Evolutionary conservation across 768 basidiomycete species (phyloP).

Genomic region (Suillus paluster): DNA sequence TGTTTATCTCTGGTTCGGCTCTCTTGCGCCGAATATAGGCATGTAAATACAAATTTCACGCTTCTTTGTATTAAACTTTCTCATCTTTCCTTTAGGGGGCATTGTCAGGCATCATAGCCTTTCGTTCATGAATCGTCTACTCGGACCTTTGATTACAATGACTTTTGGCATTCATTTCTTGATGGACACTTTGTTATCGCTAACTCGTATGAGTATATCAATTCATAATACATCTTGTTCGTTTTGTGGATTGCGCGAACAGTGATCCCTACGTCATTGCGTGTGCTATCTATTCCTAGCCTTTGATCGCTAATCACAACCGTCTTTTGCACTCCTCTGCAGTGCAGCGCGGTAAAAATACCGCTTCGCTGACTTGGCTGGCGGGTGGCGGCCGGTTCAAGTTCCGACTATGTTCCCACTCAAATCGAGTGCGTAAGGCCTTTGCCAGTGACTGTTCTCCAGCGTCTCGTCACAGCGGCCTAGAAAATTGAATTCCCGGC

Average conservation of each 20-base stretch:
- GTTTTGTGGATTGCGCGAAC: neutral
- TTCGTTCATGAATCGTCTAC: neutral
- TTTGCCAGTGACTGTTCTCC: no score
- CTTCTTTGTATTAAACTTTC: neutral
- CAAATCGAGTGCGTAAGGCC: neutral
- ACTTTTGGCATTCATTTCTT: slow-evolving; percentile 1
- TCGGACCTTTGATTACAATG: slow-evolving; percentile 1
- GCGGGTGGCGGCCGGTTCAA: neutral
- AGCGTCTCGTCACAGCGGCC: neutral
- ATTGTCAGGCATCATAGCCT: neutral
- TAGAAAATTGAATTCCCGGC: no score
- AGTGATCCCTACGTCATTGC: slow-evolving; percentile 1
- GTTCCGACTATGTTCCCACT: neutral
- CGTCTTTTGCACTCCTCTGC: neutral
- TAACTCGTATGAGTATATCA: slow-evolving; percentile 4
- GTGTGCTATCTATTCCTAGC: neutral
- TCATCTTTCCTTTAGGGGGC: neutral
- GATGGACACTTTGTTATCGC: slow-evolving; percentile 1
- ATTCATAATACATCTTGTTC: neutral
- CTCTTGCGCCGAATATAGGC: slow-evolving; percentile 19
- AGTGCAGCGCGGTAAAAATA: neutral
- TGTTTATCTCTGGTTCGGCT: slow-evolving; percentile 68
- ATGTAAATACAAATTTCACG: neutral
- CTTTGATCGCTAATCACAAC: slow-evolving; percentile 3
- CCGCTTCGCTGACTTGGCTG: no score